A percentile compares a stretch with the other conserved stretches of the same genome.
Evolutionary conservation across 352 stramenopile species (phyloP).

Genomic region (Phytophthora idaei): DNA sequence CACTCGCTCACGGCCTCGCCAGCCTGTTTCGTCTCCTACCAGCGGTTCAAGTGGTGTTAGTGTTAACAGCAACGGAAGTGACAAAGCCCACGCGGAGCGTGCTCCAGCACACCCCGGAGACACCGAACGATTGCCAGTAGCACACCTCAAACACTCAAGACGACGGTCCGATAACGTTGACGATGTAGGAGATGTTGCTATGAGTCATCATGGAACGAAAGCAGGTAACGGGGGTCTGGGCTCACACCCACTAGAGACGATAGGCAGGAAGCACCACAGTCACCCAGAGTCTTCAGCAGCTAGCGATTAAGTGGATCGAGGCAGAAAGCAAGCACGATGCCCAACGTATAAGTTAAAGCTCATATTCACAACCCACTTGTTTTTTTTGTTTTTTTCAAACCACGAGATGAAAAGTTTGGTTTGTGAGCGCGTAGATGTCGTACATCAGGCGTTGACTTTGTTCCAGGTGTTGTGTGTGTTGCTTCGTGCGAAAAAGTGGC

Average conservation of each 20-base stretch:
- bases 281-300: slow-evolving; percentile 22
- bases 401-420: slow-evolving; percentile 38
- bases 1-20: slow-evolving; percentile 42
- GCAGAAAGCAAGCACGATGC: slow-evolving; percentile 8
- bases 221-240: slow-evolving; percentile 26
- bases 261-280: slow-evolving; percentile 31
- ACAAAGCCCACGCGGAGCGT: slow-evolving; percentile 55
- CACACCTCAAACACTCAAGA: slow-evolving; percentile 51
- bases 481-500: slow-evolving; percentile 45
- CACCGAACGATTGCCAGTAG: slow-evolving; percentile 49
- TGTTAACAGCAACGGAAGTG: slow-evolving; percentile 34
- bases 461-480: slow-evolving; percentile 47
- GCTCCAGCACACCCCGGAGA: slow-evolving; percentile 52
- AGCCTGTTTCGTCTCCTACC: slow-evolving; percentile 24
- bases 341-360: slow-evolving; percentile 32
- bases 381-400: slow-evolving; percentile 10
- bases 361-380: background rate
- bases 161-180: slow-evolving; percentile 55
- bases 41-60: slow-evolving; percentile 16
- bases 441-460: slow-evolving; percentile 47
- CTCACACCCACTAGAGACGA: slow-evolving; percentile 30
- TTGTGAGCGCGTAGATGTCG: slow-evolving; percentile 31
- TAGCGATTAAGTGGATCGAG: slow-evolving; percentile 29
- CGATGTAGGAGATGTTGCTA: slow-evolving; percentile 32
- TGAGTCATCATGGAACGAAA: slow-evolving; percentile 28